These are phyloP conservation scores for Curvularia hawaiiensis DNA, from an alignment of 2,329 filamentous ascomycete genomes.

Conservation along the genomic window DNA sequence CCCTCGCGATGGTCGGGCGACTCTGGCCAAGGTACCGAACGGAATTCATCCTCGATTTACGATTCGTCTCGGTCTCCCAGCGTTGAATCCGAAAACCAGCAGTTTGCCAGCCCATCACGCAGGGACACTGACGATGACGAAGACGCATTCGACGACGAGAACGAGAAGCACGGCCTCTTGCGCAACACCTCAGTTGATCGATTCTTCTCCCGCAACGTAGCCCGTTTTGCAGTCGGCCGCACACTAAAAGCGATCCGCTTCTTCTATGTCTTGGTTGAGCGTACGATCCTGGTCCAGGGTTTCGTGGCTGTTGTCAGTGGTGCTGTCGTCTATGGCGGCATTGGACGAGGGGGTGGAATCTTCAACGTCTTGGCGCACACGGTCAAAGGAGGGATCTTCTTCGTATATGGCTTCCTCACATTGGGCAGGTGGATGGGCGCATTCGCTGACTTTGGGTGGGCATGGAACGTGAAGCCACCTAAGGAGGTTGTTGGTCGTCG, in stretches of 20 bases:
- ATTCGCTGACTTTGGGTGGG: constrained; percentile 91
- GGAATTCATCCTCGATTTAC: constrained; percentile 68
- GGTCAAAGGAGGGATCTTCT: constrained; percentile 93
- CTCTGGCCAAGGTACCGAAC: constrained; percentile 70
- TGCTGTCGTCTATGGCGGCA: constrained; percentile 76
- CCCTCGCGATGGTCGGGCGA: constrained; percentile 51
- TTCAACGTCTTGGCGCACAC: constrained; percentile 92
- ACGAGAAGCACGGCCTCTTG: constrained; percentile 54
- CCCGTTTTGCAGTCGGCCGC: constrained; percentile 59
- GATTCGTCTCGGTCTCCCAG: constrained; percentile 68
- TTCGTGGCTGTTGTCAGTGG: constrained; percentile 76
- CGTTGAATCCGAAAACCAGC: constrained; percentile 52
- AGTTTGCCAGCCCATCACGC: constrained; percentile 46
- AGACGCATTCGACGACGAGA: constrained; percentile 52
- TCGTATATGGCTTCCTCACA: constrained; percentile 88
- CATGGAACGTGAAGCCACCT: constrained; percentile 84
- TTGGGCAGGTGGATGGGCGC: constrained; percentile 89
- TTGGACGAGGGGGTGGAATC: constrained; percentile 73
- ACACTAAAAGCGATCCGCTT: constrained; percentile 64
- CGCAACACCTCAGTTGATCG: constrained; percentile 54
- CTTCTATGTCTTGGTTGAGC: constrained; percentile 72
- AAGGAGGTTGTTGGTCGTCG: constrained; percentile 63
- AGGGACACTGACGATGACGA: constrained; percentile 49
- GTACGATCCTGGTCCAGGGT: constrained; percentile 76
- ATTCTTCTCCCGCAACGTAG: constrained; percentile 61